Conservation (phyloP, 257 asterid genomes). For the Nyctanthes arbortristis region DNA sequence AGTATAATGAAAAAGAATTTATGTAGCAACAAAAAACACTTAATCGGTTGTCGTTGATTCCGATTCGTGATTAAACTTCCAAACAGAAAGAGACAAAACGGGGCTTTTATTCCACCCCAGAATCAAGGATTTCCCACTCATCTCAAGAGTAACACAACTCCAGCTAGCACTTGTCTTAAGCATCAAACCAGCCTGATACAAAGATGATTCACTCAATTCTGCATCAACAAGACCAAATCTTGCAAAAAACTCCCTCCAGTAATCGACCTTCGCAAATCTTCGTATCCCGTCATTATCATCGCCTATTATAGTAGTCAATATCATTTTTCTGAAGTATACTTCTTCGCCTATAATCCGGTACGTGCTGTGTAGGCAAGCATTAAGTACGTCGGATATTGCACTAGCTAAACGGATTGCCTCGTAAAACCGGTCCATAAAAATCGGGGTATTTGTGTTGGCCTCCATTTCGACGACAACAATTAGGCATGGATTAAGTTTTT, state of each 20-base stretch:
- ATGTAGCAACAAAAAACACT: not conserved
- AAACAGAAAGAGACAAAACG: constrained; percentile 38
- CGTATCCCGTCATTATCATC: constrained; percentile 29
- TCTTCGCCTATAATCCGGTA: constrained; percentile 30
- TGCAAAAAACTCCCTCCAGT: constrained; percentile 38
- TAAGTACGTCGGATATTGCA: constrained; percentile 34
- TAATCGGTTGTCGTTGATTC: not conserved
- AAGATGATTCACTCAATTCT: constrained; percentile 33
- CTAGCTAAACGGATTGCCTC: constrained; percentile 25
- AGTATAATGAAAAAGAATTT: too few species aligned
- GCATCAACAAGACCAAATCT: constrained; percentile 36
- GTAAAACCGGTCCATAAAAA: constrained; percentile 11
- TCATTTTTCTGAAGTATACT: not conserved
- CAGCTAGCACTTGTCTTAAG: constrained; percentile 28
- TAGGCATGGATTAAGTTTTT: constrained; percentile 6
- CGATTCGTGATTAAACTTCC: constrained; percentile 31
- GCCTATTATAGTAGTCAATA: constrained; percentile 6
- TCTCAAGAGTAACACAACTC: constrained; percentile 31
- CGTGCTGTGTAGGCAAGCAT: constrained; percentile 27
- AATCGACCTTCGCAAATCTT: constrained; percentile 24
- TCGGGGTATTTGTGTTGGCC: constrained; percentile 22
- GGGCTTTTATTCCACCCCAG: constrained; percentile 51
- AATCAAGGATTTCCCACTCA: constrained; percentile 40
- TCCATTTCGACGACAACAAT: constrained; percentile 36
- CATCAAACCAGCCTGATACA: constrained; percentile 40